Conservation (phyloP, 441 rosid genomes). For the Iberis amara region DNA sequence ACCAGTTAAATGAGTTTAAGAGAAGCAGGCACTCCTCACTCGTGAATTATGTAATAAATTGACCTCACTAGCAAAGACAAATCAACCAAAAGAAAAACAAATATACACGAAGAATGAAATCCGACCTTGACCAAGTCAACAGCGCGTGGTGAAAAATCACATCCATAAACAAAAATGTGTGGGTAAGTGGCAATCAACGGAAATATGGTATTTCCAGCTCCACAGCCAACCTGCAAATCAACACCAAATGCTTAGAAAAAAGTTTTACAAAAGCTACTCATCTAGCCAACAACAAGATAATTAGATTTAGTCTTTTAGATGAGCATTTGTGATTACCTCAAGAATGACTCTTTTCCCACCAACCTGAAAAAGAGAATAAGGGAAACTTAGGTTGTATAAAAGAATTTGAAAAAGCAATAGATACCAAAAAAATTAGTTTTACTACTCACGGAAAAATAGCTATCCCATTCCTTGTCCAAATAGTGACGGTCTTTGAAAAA, state of each 20-base stretch:
- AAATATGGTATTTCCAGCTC: constrained; percentile 85
- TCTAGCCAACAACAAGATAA: constrained; percentile 14
- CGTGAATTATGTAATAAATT: neutral
- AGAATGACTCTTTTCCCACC: constrained; percentile 45
- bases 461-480: constrained; percentile 93
- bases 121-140: constrained; percentile 81
- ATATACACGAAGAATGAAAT: constrained; percentile 14
- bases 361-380: constrained; percentile 38
- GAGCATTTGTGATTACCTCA: constrained; percentile 47
- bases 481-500: constrained; percentile 95
- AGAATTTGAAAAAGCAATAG: constrained; percentile 12
- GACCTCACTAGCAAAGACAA: constrained; percentile 12
- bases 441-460: constrained; percentile 68
- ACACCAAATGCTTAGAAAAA: constrained; percentile 9
- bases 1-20: neutral
- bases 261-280: neutral
- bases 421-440: constrained; percentile 2
- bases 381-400: constrained; percentile 9
- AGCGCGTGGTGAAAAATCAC: constrained; percentile 87
- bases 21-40: neutral
- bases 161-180: constrained; percentile 71
- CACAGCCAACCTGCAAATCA: constrained; percentile 75
- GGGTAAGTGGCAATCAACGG: constrained; percentile 76
- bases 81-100: neutral
- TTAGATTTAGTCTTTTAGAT: neutral